Base-by-base conservation (phyloP, 106 monocot species). In the Chionographis japonica region DNA sequence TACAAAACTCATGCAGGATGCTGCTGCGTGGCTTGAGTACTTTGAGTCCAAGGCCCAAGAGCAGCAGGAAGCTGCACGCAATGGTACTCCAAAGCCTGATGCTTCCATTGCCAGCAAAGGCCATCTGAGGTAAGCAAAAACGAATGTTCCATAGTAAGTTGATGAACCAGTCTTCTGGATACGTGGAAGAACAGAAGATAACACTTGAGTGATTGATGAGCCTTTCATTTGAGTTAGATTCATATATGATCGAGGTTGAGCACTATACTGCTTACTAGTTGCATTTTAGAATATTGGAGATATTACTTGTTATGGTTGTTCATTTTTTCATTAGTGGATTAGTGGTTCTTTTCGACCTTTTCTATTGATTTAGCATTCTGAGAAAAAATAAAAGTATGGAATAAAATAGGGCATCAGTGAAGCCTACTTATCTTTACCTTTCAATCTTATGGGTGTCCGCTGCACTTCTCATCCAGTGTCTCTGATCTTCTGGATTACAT, bases 401-500 rank as follows among this genome's bases (percentile, higher is more conserved):
- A 27, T 27, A 1, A 27, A 27, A 27, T 27, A 27, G 27, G 27
- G 27, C 50, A 50, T 53, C 36, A 53, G 62, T 1, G 14, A 13
- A 40, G 39, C 38, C 40, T 41, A 4, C 62, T 6, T 62, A 6
- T 67, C 41, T 2, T n/a, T 3, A 40, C 12, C 17, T 43, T 43
- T 27, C 35, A 39, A 38, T 27, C 38, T 18, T 54, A 37, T 50
- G 54, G n/a, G 18, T 50, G 10, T 37, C 51, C 2, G 56, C 66
- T 17, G 49, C 7, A 40, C 53, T 74, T 0, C 57, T 65, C 37
- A 60, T 50, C 20, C 78, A 97, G 95, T 77, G 95, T 97, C 5
- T 97, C 95, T 52, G 95, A 97, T 63, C 92, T 97, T 86, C 61
- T 97, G 70, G 92, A 97, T 79, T 97, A 91, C 64, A 97, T 97